Evolutionary conservation across 2,329 filamentous ascomycete genomes (phyloP).

Genomic region (Amphichorda felina): DNA sequence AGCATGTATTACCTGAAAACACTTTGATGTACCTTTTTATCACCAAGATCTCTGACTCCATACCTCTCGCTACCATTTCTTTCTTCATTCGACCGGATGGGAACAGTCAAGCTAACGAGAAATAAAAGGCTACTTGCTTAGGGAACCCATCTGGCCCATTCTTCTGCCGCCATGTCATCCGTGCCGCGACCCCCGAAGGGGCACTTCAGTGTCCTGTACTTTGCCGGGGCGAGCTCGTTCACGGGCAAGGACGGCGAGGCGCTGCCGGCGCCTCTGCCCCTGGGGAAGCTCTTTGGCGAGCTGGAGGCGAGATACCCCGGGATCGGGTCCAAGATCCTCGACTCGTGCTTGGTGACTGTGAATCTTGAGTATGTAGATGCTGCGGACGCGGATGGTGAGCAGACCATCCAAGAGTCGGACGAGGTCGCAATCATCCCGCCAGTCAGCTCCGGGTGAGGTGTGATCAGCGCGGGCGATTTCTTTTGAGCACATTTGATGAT

Average conservation of each 20-base stretch:
- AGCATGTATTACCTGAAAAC: conserved; percentile 49
- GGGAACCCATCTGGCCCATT: not conserved
- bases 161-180: conserved; percentile 18
- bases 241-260: conserved; percentile 56
- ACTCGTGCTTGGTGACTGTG: conserved; percentile 64
- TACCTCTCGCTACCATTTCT: conserved; percentile 6
- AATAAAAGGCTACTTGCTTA: not conserved
- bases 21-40: conserved; percentile 47
- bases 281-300: conserved; percentile 50
- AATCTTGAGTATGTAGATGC: conserved; percentile 75
- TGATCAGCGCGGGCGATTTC: conserved; percentile 4
- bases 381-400: conserved; percentile 27
- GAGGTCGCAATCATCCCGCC: conserved; percentile 83
- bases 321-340: conserved; percentile 55
- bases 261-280: conserved; percentile 52
- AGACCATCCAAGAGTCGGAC: conserved; percentile 57
- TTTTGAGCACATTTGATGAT: too few species aligned
- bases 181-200: conserved; percentile 38
- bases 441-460: conserved; percentile 64
- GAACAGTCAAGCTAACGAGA: conserved; percentile 10
- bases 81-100: not conserved
- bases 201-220: conserved; percentile 75
- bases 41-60: conserved; percentile 62
- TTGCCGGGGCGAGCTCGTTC: conserved; percentile 62
- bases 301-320: conserved; percentile 61